These are phyloP conservation scores for Naumovozyma baii DNA, from an alignment of 805 yeast genomes.

Conservation along the genomic window DNA sequence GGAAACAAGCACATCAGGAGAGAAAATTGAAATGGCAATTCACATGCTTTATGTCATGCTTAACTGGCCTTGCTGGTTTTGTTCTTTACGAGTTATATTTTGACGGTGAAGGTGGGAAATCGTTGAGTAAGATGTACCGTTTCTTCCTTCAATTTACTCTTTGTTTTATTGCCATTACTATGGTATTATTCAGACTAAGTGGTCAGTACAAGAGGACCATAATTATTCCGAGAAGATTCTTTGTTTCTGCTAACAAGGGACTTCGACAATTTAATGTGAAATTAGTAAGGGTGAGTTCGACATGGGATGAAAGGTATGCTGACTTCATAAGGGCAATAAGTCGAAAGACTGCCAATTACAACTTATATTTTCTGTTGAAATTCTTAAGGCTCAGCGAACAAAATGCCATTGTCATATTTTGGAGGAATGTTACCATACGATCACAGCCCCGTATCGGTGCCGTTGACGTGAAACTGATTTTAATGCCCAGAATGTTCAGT, in stretches of 20 bases:
- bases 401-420: conserved; percentile 14
- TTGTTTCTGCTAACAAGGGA: conserved; percentile 81
- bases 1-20: conserved; percentile 73
- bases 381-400: conserved; percentile 8
- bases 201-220: conserved; percentile 87
- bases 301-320: conserved; percentile 30
- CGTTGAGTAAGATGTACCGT: conserved; percentile 34
- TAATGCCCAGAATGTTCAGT: conserved; percentile 72
- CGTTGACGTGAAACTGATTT: conserved; percentile 66
- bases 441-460: conserved; percentile 63
- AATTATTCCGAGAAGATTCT: conserved; percentile 67
- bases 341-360: conserved; percentile 17
- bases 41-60: conserved; percentile 32
- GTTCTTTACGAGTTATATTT: conserved; percentile 33
- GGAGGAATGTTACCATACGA: conserved; percentile 25
- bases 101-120: conserved; percentile 24
- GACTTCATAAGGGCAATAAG: conserved; percentile 29
- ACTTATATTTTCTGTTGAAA: conserved; percentile 11
- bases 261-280: conserved; percentile 72
- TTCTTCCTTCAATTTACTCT: conserved; percentile 17
- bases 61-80: conserved; percentile 34
- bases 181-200: conserved; percentile 69
- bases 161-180: conserved; percentile 41
- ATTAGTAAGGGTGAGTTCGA: conserved; percentile 50
- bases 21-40: conserved; percentile 45